Evolutionary conservation across 768 basidiomycete species (phyloP).

Genomic region (Aureoboletus auriporus): DNA sequence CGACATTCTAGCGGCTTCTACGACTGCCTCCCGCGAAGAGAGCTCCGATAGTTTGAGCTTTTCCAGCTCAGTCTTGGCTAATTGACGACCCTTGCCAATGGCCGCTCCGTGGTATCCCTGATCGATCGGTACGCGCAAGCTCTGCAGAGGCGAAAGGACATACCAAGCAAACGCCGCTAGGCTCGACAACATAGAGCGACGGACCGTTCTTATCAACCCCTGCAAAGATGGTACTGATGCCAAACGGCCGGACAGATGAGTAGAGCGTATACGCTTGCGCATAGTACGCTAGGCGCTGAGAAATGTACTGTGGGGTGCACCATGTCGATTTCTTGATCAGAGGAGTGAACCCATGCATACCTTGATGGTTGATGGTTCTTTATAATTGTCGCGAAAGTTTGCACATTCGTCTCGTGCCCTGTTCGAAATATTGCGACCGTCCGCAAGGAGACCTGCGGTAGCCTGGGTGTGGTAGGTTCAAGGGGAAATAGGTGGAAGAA

Average conservation of each 20-base stretch:
- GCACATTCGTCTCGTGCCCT: slow-evolving; percentile 82
- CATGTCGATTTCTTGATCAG: neutral
- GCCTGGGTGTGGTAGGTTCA: slow-evolving; percentile 48
- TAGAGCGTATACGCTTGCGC: slow-evolving; percentile 96
- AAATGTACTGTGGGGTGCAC: slow-evolving; percentile 39
- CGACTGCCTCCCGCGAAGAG: slow-evolving; percentile 78
- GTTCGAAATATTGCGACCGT: slow-evolving; percentile 84
- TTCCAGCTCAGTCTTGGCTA: slow-evolving; percentile 98
- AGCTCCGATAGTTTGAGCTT: slow-evolving; percentile 87
- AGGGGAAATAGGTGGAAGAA: neutral
- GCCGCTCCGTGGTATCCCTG: slow-evolving; percentile 96
- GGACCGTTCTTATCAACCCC: slow-evolving; percentile 88
- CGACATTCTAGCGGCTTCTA: slow-evolving; percentile 94
- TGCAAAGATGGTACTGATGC: slow-evolving; percentile 88
- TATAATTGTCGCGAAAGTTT: slow-evolving; percentile 68
- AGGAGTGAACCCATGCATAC: slow-evolving; percentile 36
- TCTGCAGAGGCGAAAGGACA: slow-evolving; percentile 24
- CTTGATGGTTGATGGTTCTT: slow-evolving; percentile 73
- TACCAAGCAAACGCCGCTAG: slow-evolving; percentile 89
- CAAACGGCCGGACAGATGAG: slow-evolving; percentile 96
- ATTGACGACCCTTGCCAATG: slow-evolving; percentile 96
- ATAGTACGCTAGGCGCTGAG: slow-evolving; percentile 83
- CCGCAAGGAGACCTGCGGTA: slow-evolving; percentile 89
- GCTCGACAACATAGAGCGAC: slow-evolving; percentile 85
- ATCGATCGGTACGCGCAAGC: neutral